Base-by-base conservation (phyloP, 495 filamentous ascomycete genomes). In the Xylaria scruposa region DNA sequence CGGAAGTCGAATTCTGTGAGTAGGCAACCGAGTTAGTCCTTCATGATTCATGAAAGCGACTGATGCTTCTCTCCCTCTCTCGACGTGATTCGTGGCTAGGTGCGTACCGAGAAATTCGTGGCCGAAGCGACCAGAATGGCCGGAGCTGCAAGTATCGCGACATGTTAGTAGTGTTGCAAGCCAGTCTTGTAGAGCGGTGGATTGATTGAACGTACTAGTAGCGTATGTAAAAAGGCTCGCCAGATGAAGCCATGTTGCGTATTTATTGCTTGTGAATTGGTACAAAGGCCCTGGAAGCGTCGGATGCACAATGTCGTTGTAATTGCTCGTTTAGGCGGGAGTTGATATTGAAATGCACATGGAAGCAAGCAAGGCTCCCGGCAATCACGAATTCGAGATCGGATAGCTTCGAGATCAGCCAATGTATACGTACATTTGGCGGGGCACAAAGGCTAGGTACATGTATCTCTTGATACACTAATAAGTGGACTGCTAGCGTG, bases 71-170 rank as follows among this genome's bases (percentile, higher is more conserved):
- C 40, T 21, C 21, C n/a, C 13, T 36, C 63, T 24, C 1, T 4
- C 9, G 49, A 13, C 2, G 8, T 38, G 15, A 2, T 9, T 4
- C 4, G 19, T 24, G 44, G 46, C 17, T 31, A 26, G 38, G 13
- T 64, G 79, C 83, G 65, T 81, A 97, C 96, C 97, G 80, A 99
- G 87, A 80, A 98, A 99, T 82, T 98, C 97, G 86, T 99, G 97
- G 70, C 97, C 97, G 83, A 97, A 97, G 76, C 97, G 93, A 80
- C 97, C 97, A 80, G 93, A 94, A 81, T 99, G 97, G 79, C 97
- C 97, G 76, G 96, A 98, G 87, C 94, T 97, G 80, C 79, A 75
- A 75, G 76, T 72, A 64, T 75, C 74, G 64, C 63, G 17, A 70
- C 64, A 59, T 44, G 24, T 71, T 47, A 79, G 73, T 68, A 82